Conservation (phyloP, 306 rosid species). For the Lithocarpus polystachyus region DNA sequence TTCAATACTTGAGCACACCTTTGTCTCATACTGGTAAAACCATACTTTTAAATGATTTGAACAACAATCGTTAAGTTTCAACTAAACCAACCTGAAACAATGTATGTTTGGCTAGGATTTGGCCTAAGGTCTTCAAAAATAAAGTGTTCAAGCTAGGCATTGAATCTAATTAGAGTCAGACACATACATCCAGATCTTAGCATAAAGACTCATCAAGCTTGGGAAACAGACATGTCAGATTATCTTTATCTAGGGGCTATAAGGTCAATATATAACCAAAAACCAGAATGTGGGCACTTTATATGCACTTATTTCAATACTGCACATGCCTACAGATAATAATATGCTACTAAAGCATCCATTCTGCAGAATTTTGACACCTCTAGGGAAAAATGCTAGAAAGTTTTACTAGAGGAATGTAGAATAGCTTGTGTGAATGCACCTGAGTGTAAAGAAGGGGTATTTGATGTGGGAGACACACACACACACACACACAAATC, state of each 20-base stretch:
- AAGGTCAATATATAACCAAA: neutral
- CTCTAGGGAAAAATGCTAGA: no score
- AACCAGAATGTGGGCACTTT: neutral
- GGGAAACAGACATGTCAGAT: neutral
- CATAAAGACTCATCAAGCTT: neutral
- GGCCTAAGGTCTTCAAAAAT: neutral
- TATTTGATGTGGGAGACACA: no score
- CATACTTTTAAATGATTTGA: neutral
- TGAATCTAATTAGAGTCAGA: neutral
- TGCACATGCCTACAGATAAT: neutral
- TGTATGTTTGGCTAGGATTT: neutral
- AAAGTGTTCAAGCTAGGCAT: neutral
- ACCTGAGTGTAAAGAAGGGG: no score
- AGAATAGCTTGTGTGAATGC: no score
- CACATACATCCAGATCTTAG: neutral
- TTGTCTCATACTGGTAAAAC: constrained; percentile 4
- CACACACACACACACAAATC: no score
- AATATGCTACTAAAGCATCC: neutral
- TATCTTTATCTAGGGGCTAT: neutral
- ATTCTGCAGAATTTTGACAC: neutral
- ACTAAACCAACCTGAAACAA: neutral
- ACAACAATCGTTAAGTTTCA: neutral
- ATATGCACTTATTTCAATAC: neutral
- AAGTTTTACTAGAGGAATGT: no score
- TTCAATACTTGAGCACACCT: constrained; percentile 2